Evolutionary conservation across 2,329 filamentous ascomycete species (phyloP).

Genomic region (Aspergillus ruber): DNA sequence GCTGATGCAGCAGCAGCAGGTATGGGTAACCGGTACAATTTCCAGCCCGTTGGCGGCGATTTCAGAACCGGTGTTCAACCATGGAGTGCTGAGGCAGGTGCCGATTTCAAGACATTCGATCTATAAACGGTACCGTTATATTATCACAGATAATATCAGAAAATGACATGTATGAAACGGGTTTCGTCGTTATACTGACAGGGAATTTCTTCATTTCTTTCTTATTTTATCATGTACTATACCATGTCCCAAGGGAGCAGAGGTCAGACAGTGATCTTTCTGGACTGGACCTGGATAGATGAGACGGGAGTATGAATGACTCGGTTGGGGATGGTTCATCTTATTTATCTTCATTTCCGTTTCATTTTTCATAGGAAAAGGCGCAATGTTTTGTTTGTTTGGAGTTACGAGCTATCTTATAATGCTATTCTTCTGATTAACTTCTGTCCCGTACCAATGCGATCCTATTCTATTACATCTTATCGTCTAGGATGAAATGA

Average conservation of each 20-base stretch:
- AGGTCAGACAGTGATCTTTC: not conserved
- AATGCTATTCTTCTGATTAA: not conserved
- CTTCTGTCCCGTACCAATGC: too few relatives aligned
- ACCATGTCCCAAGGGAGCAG: not conserved
- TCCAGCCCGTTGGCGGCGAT: conserved; percentile 30
- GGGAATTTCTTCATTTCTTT: not conserved
- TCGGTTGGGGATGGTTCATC: not conserved
- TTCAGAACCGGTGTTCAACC: conserved; percentile 29
- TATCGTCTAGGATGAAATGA: too few relatives aligned
- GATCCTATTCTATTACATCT: not conserved
- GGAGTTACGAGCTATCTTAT: not conserved
- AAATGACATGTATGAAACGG: conserved; percentile 2
- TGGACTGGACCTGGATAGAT: not conserved
- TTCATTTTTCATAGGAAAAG: conserved; percentile 7
- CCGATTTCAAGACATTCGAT: conserved; percentile 38
- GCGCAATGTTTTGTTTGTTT: not conserved
- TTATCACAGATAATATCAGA: conserved; percentile 19
- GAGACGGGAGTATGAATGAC: not conserved
- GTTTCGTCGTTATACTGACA: not conserved
- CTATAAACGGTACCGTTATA: conserved; percentile 23
- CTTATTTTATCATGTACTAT: not conserved
- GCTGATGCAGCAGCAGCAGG: conserved; percentile 28
- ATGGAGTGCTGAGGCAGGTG: conserved; percentile 34
- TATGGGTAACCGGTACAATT: conserved; percentile 35
- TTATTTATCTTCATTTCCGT: conserved; percentile 15